These are phyloP conservation scores for Penicillium verrucosum DNA, from an alignment of 2,329 filamentous ascomycete genomes.

Conservation along the genomic window DNA sequence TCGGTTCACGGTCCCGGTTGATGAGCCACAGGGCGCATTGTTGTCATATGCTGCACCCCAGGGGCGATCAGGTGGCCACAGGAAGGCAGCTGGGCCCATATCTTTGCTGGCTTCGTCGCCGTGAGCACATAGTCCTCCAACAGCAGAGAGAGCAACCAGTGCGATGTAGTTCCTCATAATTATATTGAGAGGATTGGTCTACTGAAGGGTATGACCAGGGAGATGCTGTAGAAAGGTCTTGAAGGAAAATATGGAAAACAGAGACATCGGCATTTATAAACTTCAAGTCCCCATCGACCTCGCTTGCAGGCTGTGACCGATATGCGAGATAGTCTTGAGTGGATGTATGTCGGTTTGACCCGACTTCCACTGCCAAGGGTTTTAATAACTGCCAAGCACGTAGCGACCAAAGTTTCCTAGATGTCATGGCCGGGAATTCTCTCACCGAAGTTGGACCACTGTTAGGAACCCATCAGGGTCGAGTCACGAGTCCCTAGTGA, in stretches of 20 bases:
- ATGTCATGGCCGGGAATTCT: not conserved
- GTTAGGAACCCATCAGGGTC: not conserved
- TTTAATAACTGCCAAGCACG: not conserved
- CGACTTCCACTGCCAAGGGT: not conserved
- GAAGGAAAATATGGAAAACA: not conserved
- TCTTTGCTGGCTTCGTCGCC: constrained; percentile 21
- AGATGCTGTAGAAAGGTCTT: no score
- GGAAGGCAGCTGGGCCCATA: constrained; percentile 59
- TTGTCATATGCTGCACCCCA: constrained; percentile 58
- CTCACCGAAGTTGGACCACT: not conserved
- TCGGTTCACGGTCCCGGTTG: constrained; percentile 47
- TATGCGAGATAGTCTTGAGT: not conserved
- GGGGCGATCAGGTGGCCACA: constrained; percentile 58
- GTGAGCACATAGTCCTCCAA: not conserved
- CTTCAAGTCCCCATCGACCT: not conserved
- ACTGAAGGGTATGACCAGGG: not conserved
- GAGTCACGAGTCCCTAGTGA: not conserved
- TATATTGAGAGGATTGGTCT: not conserved
- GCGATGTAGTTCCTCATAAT: constrained; percentile 2
- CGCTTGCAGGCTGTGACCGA: not conserved
- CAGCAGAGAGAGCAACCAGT: constrained; percentile 9
- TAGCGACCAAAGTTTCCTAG: not conserved
- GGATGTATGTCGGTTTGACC: not conserved
- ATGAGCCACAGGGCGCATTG: constrained; percentile 56
- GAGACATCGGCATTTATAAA: not conserved